Percentiles rank a stretch among this genome's conserved stretches.
Conservation (phyloP, 2,329 filamentous ascomycete species). For the Fusarium sp. region DNA sequence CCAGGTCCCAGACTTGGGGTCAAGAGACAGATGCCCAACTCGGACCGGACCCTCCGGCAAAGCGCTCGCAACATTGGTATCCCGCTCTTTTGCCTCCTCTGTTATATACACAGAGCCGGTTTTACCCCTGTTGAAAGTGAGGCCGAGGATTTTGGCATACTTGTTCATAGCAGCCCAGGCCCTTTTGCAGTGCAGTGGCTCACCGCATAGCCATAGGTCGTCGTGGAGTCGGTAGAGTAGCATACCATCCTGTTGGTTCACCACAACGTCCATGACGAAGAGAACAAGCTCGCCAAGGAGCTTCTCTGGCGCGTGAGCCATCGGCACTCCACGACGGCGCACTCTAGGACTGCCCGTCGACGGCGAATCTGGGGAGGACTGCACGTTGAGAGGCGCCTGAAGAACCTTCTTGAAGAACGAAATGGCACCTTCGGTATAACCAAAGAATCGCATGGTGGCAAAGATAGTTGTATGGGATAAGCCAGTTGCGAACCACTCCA, state of each 20-base stretch:
- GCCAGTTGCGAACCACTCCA: not conserved
- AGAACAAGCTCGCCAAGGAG: not conserved
- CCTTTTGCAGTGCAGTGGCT: not conserved
- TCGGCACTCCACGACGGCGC: not conserved
- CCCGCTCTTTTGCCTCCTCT: accelerated
- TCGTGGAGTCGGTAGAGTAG: not conserved
- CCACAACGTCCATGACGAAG: not conserved
- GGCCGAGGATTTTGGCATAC: not conserved
- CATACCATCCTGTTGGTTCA: not conserved
- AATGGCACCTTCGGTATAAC: not conserved
- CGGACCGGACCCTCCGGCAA: not conserved
- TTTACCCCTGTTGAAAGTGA: not conserved
- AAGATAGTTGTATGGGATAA: not conserved
- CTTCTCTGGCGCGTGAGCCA: not conserved
- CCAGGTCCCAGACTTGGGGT: not conserved
- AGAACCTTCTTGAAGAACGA: not conserved
- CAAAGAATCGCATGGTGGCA: not conserved
- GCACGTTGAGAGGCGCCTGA: not conserved
- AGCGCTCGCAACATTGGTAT: not conserved
- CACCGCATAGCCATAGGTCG: not conserved
- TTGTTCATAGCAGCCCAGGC: not conserved
- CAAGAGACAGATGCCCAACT: not conserved
- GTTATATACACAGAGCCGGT: not conserved
- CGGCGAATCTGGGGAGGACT: not conserved
- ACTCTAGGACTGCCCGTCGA: not conserved